phyloP scores from a whole-genome alignment of 805 yeast genomes.

The Metschnikowia colocasiae region DNA sequence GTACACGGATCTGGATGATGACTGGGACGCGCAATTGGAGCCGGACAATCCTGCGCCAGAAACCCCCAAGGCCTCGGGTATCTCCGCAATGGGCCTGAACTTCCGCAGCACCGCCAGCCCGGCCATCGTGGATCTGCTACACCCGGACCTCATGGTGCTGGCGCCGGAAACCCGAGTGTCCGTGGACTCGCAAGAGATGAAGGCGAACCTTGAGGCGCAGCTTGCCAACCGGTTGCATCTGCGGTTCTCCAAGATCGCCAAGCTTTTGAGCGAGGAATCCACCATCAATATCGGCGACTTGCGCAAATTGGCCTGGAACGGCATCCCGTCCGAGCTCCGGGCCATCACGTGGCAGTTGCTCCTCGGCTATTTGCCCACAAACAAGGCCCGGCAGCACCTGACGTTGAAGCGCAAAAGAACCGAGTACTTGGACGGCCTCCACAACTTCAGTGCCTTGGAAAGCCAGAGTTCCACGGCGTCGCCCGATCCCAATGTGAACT shows the following conservation, averaged over 20 bases:
- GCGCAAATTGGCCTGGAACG: conserved; percentile 87
- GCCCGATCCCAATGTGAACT: conserved; percentile 9
- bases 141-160: conserved; percentile 37
- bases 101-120: conserved; percentile 21
- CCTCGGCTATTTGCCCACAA: conserved; percentile 87
- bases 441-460: conserved; percentile 49
- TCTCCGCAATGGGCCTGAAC: conserved; percentile 7
- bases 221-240: conserved; percentile 57
- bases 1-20: conserved; percentile 79
- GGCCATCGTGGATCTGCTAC: conserved; percentile 30
- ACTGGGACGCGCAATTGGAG: conserved; percentile 78
- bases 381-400: conserved; percentile 65
- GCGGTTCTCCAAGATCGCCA: conserved; percentile 64
- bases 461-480: conserved; percentile 14
- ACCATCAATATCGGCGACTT: conserved; percentile 64
- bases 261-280: conserved; percentile 48
- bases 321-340: conserved; percentile 77
- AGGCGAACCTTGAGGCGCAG: conserved; percentile 45
- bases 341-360: conserved; percentile 87
- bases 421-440: conserved; percentile 76
- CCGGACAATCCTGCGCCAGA: conserved; percentile 11
- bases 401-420: conserved; percentile 76
- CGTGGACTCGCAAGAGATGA: conserved; percentile 39
- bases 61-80: not conserved
- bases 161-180: conserved; percentile 9